phyloP scores from a whole-genome alignment of 768 basidiomycete genomes.

The button mushroom (Agaricus bisporus) region DNA sequence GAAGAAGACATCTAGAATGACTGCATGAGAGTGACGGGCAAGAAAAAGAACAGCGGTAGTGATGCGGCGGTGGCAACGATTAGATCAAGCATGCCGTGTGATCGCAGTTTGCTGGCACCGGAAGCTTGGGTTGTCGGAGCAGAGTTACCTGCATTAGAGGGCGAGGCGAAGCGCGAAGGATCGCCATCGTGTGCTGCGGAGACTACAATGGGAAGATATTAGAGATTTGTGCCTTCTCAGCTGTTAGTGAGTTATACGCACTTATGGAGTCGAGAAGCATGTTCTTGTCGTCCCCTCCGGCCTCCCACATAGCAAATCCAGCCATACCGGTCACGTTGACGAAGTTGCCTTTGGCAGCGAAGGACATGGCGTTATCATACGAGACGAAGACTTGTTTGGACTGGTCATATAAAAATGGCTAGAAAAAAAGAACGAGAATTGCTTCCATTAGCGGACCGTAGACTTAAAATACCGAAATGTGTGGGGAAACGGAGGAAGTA shows the following conservation, averaged over 20 bases:
- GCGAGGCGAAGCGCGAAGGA: neutral
- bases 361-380: slow-evolving; percentile 59
- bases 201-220: slow-evolving; percentile 1
- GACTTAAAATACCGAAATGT: slow-evolving; percentile 1
- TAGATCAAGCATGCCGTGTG: neutral
- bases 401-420: slow-evolving; percentile 68
- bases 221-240: neutral
- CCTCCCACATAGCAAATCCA: slow-evolving; percentile 72
- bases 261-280: slow-evolving; percentile 56
- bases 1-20: neutral
- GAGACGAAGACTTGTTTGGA: slow-evolving; percentile 51
- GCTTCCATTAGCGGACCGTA: slow-evolving; percentile 1
- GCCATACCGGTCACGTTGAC: slow-evolving; percentile 46
- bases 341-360: slow-evolving; percentile 54
- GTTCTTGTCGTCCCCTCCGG: slow-evolving; percentile 59
- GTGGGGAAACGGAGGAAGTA: slow-evolving; percentile 1
- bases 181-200: slow-evolving; percentile 4
- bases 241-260: slow-evolving; percentile 16
- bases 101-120: neutral
- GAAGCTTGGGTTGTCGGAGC: slow-evolving; percentile 2
- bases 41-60: neutral
- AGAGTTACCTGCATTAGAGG: neutral
- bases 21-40: neutral
- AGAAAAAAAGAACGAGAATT: slow-evolving; percentile 4
- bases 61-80: slow-evolving; percentile 2